A percentile compares a stretch with the other conserved stretches of the same genome.
phyloP scores from a whole-genome alignment of 805 yeast genomes.

The Yarrowia alimentaria region DNA sequence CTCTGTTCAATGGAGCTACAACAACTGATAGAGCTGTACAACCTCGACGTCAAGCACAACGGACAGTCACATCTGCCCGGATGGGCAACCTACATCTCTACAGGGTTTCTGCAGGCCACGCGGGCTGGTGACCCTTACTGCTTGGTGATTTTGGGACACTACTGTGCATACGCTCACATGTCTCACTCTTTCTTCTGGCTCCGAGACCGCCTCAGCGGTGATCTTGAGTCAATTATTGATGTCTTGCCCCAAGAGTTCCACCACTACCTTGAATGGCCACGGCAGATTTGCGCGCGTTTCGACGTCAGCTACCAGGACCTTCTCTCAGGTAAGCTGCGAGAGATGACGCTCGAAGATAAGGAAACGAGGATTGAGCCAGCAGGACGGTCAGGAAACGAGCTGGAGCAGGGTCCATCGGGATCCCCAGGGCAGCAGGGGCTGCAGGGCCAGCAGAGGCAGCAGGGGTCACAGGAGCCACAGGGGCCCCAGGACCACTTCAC shows the following conservation, averaged over 20 bases:
- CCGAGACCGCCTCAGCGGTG: constrained; percentile 15
- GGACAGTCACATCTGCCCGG: constrained; percentile 26
- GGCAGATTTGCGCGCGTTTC: background rate
- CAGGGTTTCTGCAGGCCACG: constrained; percentile 7
- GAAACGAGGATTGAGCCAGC: constrained; percentile 13
- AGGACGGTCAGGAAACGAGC: background rate
- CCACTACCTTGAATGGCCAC: constrained; percentile 21
- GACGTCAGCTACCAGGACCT: constrained; percentile 18
- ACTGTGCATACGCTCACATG: constrained; percentile 23
- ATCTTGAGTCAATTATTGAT: constrained; percentile 12
- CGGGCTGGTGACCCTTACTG: constrained; percentile 24
- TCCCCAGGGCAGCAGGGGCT: background rate
- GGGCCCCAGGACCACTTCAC: too few relatives aligned
- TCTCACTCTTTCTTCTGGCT: constrained; percentile 19
- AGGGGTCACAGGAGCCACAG: background rate
- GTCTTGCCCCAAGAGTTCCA: constrained; percentile 17
- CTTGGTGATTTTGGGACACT: constrained; percentile 20
- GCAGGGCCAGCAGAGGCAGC: constrained; percentile 2
- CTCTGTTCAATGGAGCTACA: constrained; percentile 18
- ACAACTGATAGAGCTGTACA: constrained; percentile 20
- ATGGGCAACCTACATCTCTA: constrained; percentile 24
- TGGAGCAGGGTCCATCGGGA: background rate
- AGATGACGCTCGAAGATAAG: constrained; percentile 6
- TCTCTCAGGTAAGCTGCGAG: background rate
- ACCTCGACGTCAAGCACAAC: constrained; percentile 17